phyloP scores from a whole-genome alignment of 2,329 filamentous ascomycete species.

The Metarhizium album region DNA sequence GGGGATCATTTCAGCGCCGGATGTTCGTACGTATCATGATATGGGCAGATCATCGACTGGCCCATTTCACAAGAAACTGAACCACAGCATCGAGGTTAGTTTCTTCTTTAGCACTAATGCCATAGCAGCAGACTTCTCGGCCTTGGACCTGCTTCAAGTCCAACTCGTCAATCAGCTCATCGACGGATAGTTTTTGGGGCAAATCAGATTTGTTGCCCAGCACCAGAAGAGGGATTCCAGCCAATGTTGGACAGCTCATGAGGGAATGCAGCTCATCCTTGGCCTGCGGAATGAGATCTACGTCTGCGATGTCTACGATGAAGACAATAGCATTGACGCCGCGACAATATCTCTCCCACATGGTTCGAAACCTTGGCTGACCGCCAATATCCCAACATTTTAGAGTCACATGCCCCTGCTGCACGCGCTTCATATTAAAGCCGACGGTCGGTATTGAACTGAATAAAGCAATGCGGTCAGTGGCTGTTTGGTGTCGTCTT shows the following conservation, averaged over 20 bases:
- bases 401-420: conserved; percentile 94
- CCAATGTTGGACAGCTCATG: conserved; percentile 71
- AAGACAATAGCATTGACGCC: conserved; percentile 97
- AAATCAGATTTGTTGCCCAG: conserved; percentile 97
- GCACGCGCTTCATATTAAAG: conserved; percentile 98
- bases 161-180: conserved; percentile 88
- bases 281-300: conserved; percentile 67
- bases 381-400: conserved; percentile 99
- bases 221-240: conserved; percentile 85
- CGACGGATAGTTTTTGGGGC: conserved; percentile 79
- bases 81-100: conserved; percentile 96
- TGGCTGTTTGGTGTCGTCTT: conserved; percentile 7
- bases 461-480: conserved; percentile 31
- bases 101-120: conserved; percentile 97
- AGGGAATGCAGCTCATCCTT: conserved; percentile 87
- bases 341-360: conserved; percentile 99
- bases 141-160: conserved; percentile 81
- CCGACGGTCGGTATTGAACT: conserved; percentile 97
- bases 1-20: conserved; percentile 1
- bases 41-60: conserved; percentile 49
- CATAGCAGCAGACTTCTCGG: conserved; percentile 95
- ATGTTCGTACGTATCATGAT: background rate
- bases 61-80: conserved; percentile 89
- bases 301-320: conserved; percentile 93
- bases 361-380: conserved; percentile 90